These are phyloP conservation scores for Nakazawaea peltata DNA, from an alignment of 805 yeast genomes.

Conservation along the genomic window DNA sequence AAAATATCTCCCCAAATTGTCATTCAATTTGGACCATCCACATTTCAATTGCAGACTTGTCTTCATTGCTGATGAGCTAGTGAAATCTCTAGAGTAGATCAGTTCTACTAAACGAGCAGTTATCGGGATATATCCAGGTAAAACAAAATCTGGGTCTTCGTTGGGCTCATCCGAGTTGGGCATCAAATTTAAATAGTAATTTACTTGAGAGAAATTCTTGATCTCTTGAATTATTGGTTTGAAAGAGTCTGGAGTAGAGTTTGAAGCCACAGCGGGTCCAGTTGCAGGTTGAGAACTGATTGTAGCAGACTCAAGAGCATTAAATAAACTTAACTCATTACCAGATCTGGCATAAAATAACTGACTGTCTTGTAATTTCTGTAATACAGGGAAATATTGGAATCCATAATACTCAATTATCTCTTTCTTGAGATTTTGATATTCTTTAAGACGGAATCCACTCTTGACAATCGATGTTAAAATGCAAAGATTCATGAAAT, in stretches of 20 bases:
- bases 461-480: constrained; percentile 55
- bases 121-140: constrained; percentile 80
- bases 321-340: constrained; percentile 9
- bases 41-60: constrained; percentile 14
- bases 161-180: constrained; percentile 38
- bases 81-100: constrained; percentile 49
- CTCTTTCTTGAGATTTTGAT: constrained; percentile 43
- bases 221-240: constrained; percentile 18
- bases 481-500: constrained; percentile 45
- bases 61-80: constrained; percentile 2
- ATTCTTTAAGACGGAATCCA: constrained; percentile 64
- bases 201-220: constrained; percentile 23
- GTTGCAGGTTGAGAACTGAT: not conserved
- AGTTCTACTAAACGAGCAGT: constrained; percentile 61
- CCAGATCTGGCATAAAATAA: constrained; percentile 28
- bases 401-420: constrained; percentile 62
- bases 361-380: constrained; percentile 39
- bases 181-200: constrained; percentile 39
- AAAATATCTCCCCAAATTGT: constrained; percentile 30
- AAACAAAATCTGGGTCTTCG: constrained; percentile 46
- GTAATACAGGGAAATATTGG: constrained; percentile 36
- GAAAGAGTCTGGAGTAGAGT: not conserved
- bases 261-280: not conserved
- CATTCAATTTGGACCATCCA: constrained; percentile 35
- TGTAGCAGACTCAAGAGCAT: constrained; percentile 2